Evolutionary conservation across 148 eudicot species (phyloP).

Genomic region (Rhododendron ovatum): DNA sequence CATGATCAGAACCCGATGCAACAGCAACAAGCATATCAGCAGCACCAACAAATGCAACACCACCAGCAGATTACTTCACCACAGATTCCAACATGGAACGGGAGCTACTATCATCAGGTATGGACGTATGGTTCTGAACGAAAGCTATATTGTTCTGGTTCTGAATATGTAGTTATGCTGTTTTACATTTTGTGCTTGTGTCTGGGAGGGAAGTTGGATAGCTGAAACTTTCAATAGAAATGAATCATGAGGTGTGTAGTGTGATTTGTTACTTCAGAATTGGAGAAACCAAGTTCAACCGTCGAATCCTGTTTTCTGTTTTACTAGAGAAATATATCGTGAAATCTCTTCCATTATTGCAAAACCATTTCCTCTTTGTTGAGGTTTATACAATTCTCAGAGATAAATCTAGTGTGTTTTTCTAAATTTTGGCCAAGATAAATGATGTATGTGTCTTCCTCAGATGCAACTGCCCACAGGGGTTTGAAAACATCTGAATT

Average conservation of each 20-base stretch:
- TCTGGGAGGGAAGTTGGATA: not conserved
- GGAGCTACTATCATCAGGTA: constrained; percentile 34
- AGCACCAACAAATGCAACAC: constrained; percentile 6
- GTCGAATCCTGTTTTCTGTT: not conserved
- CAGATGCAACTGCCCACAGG: not conserved
- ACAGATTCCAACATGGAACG: constrained; percentile 12
- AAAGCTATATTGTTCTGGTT: not conserved
- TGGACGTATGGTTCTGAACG: constrained; percentile 24
- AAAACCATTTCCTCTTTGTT: not conserved
- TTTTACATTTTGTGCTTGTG: not conserved
- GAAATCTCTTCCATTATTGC: not conserved
- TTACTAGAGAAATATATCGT: not conserved
- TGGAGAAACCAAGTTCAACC: not conserved
- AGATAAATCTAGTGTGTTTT: not conserved
- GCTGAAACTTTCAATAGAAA: not conserved
- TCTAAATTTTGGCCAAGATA: not conserved
- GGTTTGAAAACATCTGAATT: not conserved
- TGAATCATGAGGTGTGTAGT: not conserved
- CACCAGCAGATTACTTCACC: constrained; percentile 17
- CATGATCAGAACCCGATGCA: constrained; percentile 15
- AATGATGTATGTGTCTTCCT: not conserved
- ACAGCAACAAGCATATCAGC: constrained; percentile 21
- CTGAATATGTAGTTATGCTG: not conserved
- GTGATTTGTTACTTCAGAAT: not conserved
- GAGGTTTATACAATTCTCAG: not conserved